Evolutionary conservation across 208 protist species (phyloP).

Genomic region (Trypanosomatidae sp.): DNA sequence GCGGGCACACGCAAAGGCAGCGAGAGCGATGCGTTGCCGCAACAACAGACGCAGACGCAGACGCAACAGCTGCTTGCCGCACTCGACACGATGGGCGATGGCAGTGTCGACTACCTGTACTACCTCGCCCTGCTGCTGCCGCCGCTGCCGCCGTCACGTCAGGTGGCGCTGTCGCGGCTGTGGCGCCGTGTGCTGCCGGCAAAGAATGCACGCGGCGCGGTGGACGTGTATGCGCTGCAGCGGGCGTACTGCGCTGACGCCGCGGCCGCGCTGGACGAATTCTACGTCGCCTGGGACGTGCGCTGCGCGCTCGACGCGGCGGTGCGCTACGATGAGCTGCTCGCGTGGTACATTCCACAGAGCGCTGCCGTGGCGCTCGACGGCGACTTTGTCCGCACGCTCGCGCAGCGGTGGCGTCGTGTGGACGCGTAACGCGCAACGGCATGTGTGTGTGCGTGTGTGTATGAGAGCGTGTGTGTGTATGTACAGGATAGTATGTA

Average conservation of each 20-base stretch:
- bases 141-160: slow-evolving; percentile 23
- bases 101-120: slow-evolving; percentile 50
- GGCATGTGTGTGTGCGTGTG: too few relatives aligned
- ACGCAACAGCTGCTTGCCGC: too few relatives aligned
- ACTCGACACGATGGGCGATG: slow-evolving; percentile 64
- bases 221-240: slow-evolving; percentile 56
- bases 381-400: slow-evolving; percentile 44
- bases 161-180: slow-evolving; percentile 67
- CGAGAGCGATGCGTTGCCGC: too few relatives aligned
- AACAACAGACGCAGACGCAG: too few relatives aligned
- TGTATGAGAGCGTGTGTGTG: too few relatives aligned
- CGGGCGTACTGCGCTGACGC: slow-evolving; percentile 27
- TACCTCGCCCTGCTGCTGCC: slow-evolving; percentile 51
- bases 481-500: too few relatives aligned
- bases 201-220: slow-evolving; percentile 24
- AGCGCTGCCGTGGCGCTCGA: slow-evolving; percentile 31
- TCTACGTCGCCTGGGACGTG: slow-evolving; percentile 74
- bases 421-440: too few relatives aligned
- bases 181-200: slow-evolving; percentile 33
- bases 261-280: slow-evolving; percentile 49
- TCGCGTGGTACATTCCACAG: slow-evolving; percentile 66
- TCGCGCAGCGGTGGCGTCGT: slow-evolving; percentile 44
- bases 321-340: slow-evolving; percentile 29
- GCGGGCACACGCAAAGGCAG: too few relatives aligned
- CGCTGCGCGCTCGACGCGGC: slow-evolving; percentile 23